Conservation (phyloP, 2,329 filamentous ascomycete species). For the Xylaria sp. region DNA sequence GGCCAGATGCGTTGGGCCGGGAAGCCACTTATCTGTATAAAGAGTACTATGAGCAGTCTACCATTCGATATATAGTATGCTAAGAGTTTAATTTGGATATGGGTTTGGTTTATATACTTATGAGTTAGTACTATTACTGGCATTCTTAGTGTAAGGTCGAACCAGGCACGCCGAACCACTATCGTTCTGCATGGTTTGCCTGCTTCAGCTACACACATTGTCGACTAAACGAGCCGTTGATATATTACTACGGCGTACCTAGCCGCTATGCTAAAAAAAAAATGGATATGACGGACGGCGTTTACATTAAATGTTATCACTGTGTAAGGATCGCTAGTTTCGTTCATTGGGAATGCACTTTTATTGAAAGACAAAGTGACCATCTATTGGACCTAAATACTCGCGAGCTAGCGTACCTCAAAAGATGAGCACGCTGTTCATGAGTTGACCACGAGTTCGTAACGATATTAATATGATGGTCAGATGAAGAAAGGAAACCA, state of each 20-base stretch:
- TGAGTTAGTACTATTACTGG: too few species aligned
- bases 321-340: not conserved
- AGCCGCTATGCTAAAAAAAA: not conserved
- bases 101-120: too few species aligned
- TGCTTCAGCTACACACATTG: not conserved
- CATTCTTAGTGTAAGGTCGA: too few species aligned
- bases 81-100: too few species aligned
- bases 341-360: constrained; percentile 16
- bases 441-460: not conserved
- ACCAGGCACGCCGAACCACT: too few species aligned
- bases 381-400: not conserved
- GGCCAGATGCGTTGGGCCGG: not conserved
- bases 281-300: not conserved
- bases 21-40: too few species aligned
- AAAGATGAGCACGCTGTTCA: not conserved
- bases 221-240: too few species aligned
- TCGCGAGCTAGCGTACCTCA: not conserved
- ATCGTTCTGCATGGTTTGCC: not conserved
- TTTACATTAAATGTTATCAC: not conserved
- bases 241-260: not conserved
- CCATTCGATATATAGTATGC: too few species aligned
- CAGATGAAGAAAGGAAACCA: constrained; percentile 3
- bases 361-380: constrained; percentile 12
- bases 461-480: not conserved
- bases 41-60: too few species aligned